These are phyloP conservation scores for Aeschynomene evenia DNA, from an alignment of 306 rosid species.

Conservation along the genomic window DNA sequence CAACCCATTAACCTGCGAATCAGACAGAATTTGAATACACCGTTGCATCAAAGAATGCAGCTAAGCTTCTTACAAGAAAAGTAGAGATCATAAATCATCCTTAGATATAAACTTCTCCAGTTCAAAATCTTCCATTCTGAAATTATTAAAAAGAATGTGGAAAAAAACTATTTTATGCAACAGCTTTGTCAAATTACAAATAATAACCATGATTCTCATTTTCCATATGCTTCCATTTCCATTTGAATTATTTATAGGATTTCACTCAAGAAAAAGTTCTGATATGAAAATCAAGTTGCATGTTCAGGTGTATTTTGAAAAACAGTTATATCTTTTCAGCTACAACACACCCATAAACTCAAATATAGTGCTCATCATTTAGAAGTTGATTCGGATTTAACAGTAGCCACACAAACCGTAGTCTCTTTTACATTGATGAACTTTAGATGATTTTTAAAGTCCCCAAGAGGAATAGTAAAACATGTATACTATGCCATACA, in stretches of 20 bases:
- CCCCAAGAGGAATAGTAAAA: neutral
- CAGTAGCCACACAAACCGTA: neutral
- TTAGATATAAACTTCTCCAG: neutral
- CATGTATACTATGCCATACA: neutral
- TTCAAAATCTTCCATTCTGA: neutral
- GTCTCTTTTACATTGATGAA: neutral
- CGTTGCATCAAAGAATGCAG: slow-evolving; percentile 3
- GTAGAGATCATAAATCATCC: neutral
- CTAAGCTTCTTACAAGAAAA: slow-evolving; percentile 6
- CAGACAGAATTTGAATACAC: slow-evolving; percentile 21
- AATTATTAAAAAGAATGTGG: too few species aligned
- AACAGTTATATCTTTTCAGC: slow-evolving; percentile 12
- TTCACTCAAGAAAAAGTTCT: slow-evolving; percentile 15
- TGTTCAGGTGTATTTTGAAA: slow-evolving; percentile 3
- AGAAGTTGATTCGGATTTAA: slow-evolving; percentile 19
- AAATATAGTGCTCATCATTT: neutral
- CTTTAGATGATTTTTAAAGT: neutral
- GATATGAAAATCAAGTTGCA: slow-evolving; percentile 1
- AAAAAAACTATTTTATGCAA: neutral
- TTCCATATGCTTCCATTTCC: slow-evolving; percentile 16
- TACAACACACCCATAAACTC: neutral
- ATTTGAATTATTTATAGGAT: slow-evolving; percentile 6
- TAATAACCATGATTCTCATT: slow-evolving; percentile 22
- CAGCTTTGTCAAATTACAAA: slow-evolving; percentile 9
- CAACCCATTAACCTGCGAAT: slow-evolving; percentile 77